These are phyloP conservation scores for Polytrichum commune DNA, from an alignment of 225 moss, liverwort and hornwort genomes.

Conservation along the genomic window DNA sequence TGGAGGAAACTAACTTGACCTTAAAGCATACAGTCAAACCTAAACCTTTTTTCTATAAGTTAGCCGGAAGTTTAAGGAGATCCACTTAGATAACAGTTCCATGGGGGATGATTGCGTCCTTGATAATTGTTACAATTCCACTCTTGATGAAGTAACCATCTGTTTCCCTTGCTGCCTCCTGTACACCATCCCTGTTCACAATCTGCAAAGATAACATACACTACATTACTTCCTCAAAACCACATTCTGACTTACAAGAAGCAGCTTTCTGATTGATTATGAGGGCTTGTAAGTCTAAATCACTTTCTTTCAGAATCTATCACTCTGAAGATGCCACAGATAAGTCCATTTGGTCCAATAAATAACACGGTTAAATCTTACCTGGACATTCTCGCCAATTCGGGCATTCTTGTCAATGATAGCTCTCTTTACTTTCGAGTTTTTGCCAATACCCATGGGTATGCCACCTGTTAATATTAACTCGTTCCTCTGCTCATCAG, in stretches of 20 bases:
- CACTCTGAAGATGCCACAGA: too few species aligned
- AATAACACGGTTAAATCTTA: background rate
- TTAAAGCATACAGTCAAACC: background rate
- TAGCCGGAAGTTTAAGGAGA: background rate
- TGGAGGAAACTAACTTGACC: slow-evolving; percentile 1
- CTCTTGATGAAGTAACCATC: slow-evolving; percentile 98
- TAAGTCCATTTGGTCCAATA: too few species aligned
- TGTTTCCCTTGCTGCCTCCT: slow-evolving; percentile 91
- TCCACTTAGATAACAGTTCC: slow-evolving; percentile 66
- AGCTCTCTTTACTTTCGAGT: slow-evolving; percentile 85
- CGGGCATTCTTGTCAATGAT: slow-evolving; percentile 98
- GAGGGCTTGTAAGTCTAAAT: too few species aligned
- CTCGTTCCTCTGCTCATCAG: slow-evolving; percentile 80
- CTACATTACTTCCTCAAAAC: background rate
- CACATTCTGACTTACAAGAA: too few species aligned
- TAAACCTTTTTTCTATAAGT: background rate
- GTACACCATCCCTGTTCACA: slow-evolving; percentile 92
- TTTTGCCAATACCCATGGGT: slow-evolving; percentile 91
- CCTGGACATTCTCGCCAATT: slow-evolving; percentile 90
- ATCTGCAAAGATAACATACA: slow-evolving; percentile 39
- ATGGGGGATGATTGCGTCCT: slow-evolving; percentile 91
- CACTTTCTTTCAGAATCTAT: too few species aligned
- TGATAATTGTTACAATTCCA: slow-evolving; percentile 98
- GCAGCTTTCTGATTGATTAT: too few species aligned
- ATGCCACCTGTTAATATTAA: slow-evolving; percentile 79